Conservation (phyloP, 2,329 filamentous ascomycete species). For the Trichoderma breve region DNA sequence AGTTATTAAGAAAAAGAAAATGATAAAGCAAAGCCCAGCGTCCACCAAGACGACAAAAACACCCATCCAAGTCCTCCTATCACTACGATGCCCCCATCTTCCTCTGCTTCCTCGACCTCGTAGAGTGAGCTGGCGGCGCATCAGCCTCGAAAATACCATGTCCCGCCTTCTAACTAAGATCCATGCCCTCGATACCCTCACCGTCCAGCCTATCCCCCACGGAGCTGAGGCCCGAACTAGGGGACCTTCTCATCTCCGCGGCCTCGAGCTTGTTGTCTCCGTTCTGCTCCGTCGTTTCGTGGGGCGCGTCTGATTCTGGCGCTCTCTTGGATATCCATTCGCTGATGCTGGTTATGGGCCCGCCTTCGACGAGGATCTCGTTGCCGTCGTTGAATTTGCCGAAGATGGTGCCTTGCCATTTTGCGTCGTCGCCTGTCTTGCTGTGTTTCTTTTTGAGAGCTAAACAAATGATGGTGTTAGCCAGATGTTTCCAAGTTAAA, state of each 20-base stretch:
- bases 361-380: slow-evolving; percentile 76
- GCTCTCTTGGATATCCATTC: slow-evolving; percentile 39
- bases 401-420: slow-evolving; percentile 80
- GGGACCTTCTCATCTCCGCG: slow-evolving; percentile 44
- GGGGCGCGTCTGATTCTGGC: slow-evolving; percentile 17
- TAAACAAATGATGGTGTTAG: slow-evolving; percentile 31
- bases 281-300: slow-evolving; percentile 15
- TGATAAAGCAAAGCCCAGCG: neutral
- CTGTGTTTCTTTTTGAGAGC: slow-evolving; percentile 89
- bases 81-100: neutral
- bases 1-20: slow-evolving; percentile 19
- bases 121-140: neutral
- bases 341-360: slow-evolving; percentile 40
- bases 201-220: slow-evolving; percentile 48
- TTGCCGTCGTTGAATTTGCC: slow-evolving; percentile 70
- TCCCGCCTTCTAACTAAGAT: slow-evolving; percentile 36
- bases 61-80: neutral
- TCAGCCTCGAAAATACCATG: neutral
- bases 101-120: neutral
- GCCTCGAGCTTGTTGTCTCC: slow-evolving; percentile 18
- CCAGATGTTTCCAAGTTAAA: slow-evolving; percentile 39
- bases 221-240: slow-evolving; percentile 57
- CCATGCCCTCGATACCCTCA: slow-evolving; percentile 47
- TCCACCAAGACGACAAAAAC: neutral
- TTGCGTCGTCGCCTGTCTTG: slow-evolving; percentile 81